These are phyloP conservation scores for Cladosporium sp. DNA, from an alignment of 2,329 filamentous ascomycete genomes.

Conservation along the genomic window DNA sequence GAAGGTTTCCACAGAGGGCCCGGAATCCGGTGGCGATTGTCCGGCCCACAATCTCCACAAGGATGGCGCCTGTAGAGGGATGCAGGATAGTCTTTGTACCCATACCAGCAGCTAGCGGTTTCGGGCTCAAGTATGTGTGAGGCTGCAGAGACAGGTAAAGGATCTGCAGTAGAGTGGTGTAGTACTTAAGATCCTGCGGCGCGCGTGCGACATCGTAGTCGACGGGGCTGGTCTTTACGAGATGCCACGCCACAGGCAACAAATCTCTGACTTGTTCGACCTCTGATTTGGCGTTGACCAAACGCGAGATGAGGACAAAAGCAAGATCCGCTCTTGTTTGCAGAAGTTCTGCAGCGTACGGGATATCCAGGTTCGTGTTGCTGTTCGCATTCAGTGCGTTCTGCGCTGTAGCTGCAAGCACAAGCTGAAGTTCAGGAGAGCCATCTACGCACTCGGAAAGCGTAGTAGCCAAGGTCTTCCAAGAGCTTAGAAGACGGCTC, in stretches of 20 bases:
- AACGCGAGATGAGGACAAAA: slow-evolving; percentile 73
- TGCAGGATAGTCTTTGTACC: slow-evolving; percentile 14
- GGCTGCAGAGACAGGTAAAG: slow-evolving; percentile 77
- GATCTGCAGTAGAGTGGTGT: slow-evolving; percentile 76
- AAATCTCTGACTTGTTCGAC: slow-evolving; percentile 50
- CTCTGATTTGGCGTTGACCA: slow-evolving; percentile 54
- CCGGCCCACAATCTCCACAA: slow-evolving; percentile 74
- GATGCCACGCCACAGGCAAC: slow-evolving; percentile 56
- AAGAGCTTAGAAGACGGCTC: slow-evolving; percentile 77
- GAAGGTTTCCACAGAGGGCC: slow-evolving; percentile 72
- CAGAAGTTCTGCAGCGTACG: slow-evolving; percentile 74
- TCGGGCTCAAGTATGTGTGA: slow-evolving; percentile 36
- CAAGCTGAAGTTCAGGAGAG: slow-evolving; percentile 56
- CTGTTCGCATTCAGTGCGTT: slow-evolving; percentile 77
- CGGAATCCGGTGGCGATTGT: slow-evolving; percentile 80
- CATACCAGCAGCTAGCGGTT: slow-evolving; percentile 2
- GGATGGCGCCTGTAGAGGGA: slow-evolving; percentile 42
- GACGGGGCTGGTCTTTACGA: slow-evolving; percentile 49
- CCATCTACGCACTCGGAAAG: slow-evolving; percentile 60
- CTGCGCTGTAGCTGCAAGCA: slow-evolving; percentile 68
- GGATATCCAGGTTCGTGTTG: slow-evolving; percentile 65
- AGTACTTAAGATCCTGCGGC: slow-evolving; percentile 61
- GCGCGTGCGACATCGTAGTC: slow-evolving; percentile 58
- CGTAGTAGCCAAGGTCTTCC: slow-evolving; percentile 83
- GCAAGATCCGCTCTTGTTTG: slow-evolving; percentile 74